These are phyloP conservation scores for Hysterium pulicare DNA, from an alignment of 2,329 filamentous ascomycete genomes.

Conservation along the genomic window DNA sequence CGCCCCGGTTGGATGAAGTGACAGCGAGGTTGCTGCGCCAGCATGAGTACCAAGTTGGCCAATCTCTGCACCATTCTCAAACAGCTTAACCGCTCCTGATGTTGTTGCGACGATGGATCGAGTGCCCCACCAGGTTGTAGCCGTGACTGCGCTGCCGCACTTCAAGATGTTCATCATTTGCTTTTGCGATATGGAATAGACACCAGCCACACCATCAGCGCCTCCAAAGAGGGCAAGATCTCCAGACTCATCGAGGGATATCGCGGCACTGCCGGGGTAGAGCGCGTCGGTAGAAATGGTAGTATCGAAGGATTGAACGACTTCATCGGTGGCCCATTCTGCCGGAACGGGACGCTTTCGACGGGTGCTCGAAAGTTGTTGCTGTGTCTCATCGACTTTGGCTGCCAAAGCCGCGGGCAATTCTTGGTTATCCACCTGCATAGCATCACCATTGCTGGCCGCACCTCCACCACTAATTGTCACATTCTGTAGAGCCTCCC, in stretches of 20 bases:
- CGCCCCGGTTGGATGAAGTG: slow-evolving; percentile 76
- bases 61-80: slow-evolving; percentile 65
- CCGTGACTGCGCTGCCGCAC: slow-evolving; percentile 63
- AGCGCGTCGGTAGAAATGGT: slow-evolving; percentile 54
- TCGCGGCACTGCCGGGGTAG: slow-evolving; percentile 56
- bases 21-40: slow-evolving; percentile 72
- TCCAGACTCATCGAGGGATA: slow-evolving; percentile 58
- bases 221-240: slow-evolving; percentile 72
- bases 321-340: slow-evolving; percentile 76
- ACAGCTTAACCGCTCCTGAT: slow-evolving; percentile 76
- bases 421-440: slow-evolving; percentile 83
- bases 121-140: slow-evolving; percentile 61
- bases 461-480: slow-evolving; percentile 61
- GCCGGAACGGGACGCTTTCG: slow-evolving; percentile 85
- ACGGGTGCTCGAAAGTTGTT: slow-evolving; percentile 78
- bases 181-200: slow-evolving; percentile 75
- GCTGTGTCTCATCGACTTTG: slow-evolving; percentile 76
- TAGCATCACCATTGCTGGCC: slow-evolving; percentile 68
- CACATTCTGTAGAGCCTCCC: slow-evolving; percentile 82
- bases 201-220: slow-evolving; percentile 67
- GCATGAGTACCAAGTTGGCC: slow-evolving; percentile 77
- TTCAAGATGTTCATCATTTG: slow-evolving; percentile 69
- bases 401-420: slow-evolving; percentile 69
- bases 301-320: slow-evolving; percentile 60
- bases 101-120: slow-evolving; percentile 71